phyloP scores from a whole-genome alignment of 306 rosid genomes.

The Hylodesmum podocarpum region DNA sequence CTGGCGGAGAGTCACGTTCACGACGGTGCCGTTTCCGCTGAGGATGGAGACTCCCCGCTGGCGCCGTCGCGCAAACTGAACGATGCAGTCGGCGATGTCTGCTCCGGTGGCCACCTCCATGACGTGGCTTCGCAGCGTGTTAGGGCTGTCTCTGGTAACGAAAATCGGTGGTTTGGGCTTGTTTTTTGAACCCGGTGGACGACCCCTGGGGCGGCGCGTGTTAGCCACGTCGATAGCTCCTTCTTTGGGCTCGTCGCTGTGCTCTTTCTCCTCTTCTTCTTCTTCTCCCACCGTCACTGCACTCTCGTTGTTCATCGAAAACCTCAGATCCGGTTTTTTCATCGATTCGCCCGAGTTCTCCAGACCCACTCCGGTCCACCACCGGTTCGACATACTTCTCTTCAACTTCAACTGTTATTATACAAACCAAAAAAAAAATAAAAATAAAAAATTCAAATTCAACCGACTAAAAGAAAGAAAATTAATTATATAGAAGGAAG shows the following conservation, averaged over 20 bases:
- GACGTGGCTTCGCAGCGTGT: slow-evolving; percentile 79
- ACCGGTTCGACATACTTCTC: slow-evolving; percentile 88
- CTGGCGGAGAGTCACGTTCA: slow-evolving; percentile 71
- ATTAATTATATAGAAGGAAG: neutral
- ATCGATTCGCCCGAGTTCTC: slow-evolving; percentile 38
- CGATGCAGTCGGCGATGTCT: slow-evolving; percentile 59
- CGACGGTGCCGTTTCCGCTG: slow-evolving; percentile 68
- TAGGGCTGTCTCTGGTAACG: slow-evolving; percentile 86
- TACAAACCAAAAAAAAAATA: neutral
- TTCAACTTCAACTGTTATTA: neutral
- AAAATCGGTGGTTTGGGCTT: slow-evolving; percentile 77
- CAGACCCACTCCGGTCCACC: slow-evolving; percentile 78
- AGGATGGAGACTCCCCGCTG: slow-evolving; percentile 74
- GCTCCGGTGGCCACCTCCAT: slow-evolving; percentile 81
- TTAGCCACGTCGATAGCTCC: slow-evolving; percentile 56
- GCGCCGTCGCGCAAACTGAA: slow-evolving; percentile 69
- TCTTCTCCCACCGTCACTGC: slow-evolving; percentile 20
- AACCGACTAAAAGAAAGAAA: neutral
- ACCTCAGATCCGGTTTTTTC: slow-evolving; percentile 73
- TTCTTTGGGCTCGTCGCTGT: slow-evolving; percentile 73
- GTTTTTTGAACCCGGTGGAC: slow-evolving; percentile 78
- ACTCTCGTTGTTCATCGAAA: slow-evolving; percentile 56
- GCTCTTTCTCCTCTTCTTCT: slow-evolving; percentile 58
- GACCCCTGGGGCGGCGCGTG: slow-evolving; percentile 66
- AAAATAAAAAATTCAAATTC: too few species aligned